Percentiles rank a stretch among this genome's conserved stretches.
phyloP scores from a whole-genome alignment of 2,329 filamentous ascomycete species.

The Thermoascus crustaceus region DNA sequence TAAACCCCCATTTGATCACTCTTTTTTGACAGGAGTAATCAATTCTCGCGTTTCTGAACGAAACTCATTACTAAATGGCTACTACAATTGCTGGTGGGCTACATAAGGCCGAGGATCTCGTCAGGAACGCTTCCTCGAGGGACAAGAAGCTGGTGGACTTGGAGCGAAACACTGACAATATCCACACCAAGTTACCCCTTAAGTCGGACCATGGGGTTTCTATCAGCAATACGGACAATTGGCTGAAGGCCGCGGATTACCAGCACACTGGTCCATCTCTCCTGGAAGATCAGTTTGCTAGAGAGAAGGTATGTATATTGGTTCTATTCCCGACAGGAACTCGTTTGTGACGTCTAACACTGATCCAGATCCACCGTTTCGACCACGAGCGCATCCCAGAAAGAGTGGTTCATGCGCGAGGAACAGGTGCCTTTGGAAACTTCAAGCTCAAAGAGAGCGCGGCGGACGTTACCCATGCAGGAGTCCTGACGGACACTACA shows the following conservation, averaged over 20 bases:
- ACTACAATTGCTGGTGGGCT: conserved; percentile 19
- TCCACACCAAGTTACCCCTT: conserved; percentile 50
- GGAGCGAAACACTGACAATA: conserved; percentile 49
- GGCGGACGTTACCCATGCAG: conserved; percentile 54
- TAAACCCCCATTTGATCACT: too few relatives aligned
- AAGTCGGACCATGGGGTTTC: conserved; percentile 73
- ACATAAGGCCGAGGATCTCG: conserved; percentile 21
- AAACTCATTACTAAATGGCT: too few relatives aligned
- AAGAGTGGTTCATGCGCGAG: conserved; percentile 59
- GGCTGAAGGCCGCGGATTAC: conserved; percentile 58
- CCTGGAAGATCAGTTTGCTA: conserved; percentile 62
- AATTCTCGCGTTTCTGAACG: too few relatives aligned
- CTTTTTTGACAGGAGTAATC: too few relatives aligned
- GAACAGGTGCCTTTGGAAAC: conserved; percentile 56
- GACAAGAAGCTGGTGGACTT: conserved; percentile 55
- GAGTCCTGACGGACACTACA: conserved; percentile 59
- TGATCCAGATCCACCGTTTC: conserved; percentile 50
- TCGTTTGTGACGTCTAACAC: conserved; percentile 1
- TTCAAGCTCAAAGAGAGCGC: conserved; percentile 60
- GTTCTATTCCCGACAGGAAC: background rate
- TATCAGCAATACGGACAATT: conserved; percentile 66
- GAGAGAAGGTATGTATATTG: conserved; percentile 56
- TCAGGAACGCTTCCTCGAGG: conserved; percentile 16
- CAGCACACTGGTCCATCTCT: conserved; percentile 59
- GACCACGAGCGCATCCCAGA: conserved; percentile 67